phyloP scores from a whole-genome alignment of 768 basidiomycete species.

The Zangia roseola region DNA sequence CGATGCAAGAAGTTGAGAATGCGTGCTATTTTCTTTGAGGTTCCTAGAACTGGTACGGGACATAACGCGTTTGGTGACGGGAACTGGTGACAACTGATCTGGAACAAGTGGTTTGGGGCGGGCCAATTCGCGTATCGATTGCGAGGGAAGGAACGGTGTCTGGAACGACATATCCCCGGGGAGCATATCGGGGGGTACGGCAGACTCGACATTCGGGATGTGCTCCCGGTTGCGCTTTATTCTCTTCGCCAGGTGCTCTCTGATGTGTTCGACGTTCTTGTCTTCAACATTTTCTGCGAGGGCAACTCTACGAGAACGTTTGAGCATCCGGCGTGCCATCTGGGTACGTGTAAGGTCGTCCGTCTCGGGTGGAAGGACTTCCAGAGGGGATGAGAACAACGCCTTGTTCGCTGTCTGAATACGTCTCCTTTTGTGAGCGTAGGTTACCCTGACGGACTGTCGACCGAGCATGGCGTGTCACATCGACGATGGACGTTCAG shows the following conservation, averaged over 20 bases:
- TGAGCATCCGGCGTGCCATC: slow-evolving; percentile 47
- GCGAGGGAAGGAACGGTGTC: slow-evolving; percentile 27
- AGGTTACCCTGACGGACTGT: slow-evolving; percentile 26
- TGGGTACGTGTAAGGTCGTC: slow-evolving; percentile 38
- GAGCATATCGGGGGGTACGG: slow-evolving; percentile 1
- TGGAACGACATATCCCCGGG: slow-evolving; percentile 24
- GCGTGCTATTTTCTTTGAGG: slow-evolving; percentile 38
- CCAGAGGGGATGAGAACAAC: slow-evolving; percentile 27
- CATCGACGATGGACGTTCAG: background rate
- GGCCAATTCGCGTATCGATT: slow-evolving; percentile 22
- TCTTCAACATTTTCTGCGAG: slow-evolving; percentile 23
- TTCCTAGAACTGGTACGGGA: slow-evolving; percentile 41
- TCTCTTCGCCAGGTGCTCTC: slow-evolving; percentile 34
- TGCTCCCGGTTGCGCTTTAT: slow-evolving; percentile 25
- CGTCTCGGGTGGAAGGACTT: slow-evolving; percentile 23
- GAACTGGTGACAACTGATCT: slow-evolving; percentile 45
- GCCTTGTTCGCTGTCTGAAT: slow-evolving; percentile 4
- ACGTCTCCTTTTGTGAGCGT: slow-evolving; percentile 34
- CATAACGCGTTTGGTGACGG: slow-evolving; percentile 31
- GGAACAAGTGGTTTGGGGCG: slow-evolving; percentile 21
- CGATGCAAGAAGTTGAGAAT: slow-evolving; percentile 36
- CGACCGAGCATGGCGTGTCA: slow-evolving; percentile 11
- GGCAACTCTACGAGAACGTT: slow-evolving; percentile 42
- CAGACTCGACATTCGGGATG: slow-evolving; percentile 2
- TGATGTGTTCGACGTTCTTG: slow-evolving; percentile 14